These are phyloP conservation scores for Colletotrichum gigasporum DNA, from an alignment of 2,329 filamentous ascomycete species.

Conservation along the genomic window DNA sequence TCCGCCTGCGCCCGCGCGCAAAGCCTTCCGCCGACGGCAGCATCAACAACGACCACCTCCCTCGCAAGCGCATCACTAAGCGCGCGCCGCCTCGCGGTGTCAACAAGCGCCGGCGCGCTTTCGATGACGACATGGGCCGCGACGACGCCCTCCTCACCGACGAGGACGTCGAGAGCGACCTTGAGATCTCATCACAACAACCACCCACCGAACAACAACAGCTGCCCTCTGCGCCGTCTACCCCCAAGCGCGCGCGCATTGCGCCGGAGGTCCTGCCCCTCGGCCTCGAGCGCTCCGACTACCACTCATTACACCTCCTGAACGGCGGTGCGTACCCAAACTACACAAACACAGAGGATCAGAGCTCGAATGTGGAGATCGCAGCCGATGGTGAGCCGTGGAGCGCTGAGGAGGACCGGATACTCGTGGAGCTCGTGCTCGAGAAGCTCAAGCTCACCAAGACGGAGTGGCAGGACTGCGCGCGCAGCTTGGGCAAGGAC, in stretches of 20 bases:
- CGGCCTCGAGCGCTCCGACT: slow-evolving; percentile 67
- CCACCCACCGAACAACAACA: slow-evolving; percentile 30
- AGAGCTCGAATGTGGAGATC: slow-evolving; percentile 50
- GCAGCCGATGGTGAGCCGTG: slow-evolving; percentile 61
- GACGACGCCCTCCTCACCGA: slow-evolving; percentile 42
- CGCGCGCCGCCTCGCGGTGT: slow-evolving; percentile 55
- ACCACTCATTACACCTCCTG: slow-evolving; percentile 57
- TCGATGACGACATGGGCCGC: slow-evolving; percentile 57
- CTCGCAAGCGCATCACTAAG: slow-evolving; percentile 62
- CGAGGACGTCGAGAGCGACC: slow-evolving; percentile 46
- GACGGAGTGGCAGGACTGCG: slow-evolving; percentile 74
- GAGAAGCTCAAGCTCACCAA: slow-evolving; percentile 73
- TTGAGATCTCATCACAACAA: slow-evolving; percentile 41
- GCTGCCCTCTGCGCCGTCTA: slow-evolving; percentile 51
- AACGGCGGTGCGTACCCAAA: slow-evolving; percentile 38
- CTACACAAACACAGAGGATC: slow-evolving; percentile 31
- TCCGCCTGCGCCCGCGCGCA: slow-evolving; percentile 62
- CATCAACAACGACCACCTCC: slow-evolving; percentile 42
- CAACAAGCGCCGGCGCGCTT: slow-evolving; percentile 63
- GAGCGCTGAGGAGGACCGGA: slow-evolving; percentile 71
- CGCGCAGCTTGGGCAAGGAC: slow-evolving; percentile 69
- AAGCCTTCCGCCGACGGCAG: slow-evolving; percentile 38
- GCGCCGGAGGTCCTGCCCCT: slow-evolving; percentile 69
- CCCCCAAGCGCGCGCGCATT: slow-evolving; percentile 69
- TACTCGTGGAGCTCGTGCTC: slow-evolving; percentile 73